These are phyloP conservation scores for Kondoa malvinella DNA, from an alignment of 768 basidiomycete species.

Conservation along the genomic window DNA sequence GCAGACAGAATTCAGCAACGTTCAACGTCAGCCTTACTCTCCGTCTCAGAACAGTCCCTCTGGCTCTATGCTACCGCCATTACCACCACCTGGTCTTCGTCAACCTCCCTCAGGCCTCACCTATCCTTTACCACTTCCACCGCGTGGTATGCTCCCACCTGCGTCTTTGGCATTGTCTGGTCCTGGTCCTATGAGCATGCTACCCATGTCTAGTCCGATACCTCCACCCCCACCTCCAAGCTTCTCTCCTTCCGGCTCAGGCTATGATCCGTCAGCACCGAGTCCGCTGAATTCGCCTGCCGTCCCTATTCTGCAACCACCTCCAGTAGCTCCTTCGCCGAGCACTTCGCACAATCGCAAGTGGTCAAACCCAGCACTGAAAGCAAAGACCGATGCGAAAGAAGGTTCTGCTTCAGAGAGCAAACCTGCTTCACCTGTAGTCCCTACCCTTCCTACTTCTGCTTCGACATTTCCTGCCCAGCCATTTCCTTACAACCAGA, in stretches of 20 bases:
- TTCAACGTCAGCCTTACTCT: too few relatives aligned
- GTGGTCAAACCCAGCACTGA: not conserved
- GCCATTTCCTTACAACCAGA: not conserved
- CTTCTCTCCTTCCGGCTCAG: not conserved
- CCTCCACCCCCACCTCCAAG: not conserved
- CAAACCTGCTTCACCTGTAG: not conserved
- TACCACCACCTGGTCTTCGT: not conserved
- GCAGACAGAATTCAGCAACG: too few relatives aligned
- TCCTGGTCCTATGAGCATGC: not conserved
- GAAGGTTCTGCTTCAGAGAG: not conserved
- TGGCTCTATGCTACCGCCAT: too few relatives aligned
- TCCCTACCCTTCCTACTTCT: not conserved
- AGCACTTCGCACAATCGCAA: not conserved
- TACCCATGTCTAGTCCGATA: not conserved
- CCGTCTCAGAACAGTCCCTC: too few relatives aligned
- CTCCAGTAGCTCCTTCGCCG: not conserved
- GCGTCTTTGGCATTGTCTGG: not conserved
- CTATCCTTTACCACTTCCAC: not conserved
- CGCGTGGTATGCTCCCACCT: not conserved
- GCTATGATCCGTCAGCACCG: not conserved
- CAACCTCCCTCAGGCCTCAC: not conserved
- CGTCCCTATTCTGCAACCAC: not conserved
- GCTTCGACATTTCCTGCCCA: not conserved
- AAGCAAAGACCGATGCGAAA: not conserved
- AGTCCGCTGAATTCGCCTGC: not conserved